Conservation (phyloP, 345 rosid genomes). For the Odontarrhena argentea region DNA sequence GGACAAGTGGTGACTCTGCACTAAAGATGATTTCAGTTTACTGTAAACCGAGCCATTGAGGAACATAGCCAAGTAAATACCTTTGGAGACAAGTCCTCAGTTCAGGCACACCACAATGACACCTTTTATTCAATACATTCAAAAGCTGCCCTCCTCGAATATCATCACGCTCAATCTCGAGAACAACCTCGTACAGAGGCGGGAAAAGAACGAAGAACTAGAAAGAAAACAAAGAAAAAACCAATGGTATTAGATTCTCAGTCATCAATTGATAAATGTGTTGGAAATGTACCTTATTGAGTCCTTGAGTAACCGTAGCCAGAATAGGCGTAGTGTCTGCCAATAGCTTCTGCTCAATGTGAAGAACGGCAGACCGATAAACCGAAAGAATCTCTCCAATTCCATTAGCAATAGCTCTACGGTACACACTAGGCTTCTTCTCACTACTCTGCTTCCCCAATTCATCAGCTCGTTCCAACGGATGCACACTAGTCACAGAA, state of each 20-base stretch:
- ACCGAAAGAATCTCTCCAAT: constrained; percentile 83
- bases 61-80: constrained; percentile 41
- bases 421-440: constrained; percentile 65
- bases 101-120: constrained; percentile 98
- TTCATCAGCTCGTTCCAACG: constrained; percentile 55
- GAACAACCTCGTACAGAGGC: constrained; percentile 81
- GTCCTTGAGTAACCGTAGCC: constrained; percentile 86
- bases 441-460: constrained; percentile 44
- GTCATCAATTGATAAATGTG: not conserved
- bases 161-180: constrained; percentile 89
- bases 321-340: constrained; percentile 77
- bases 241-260: not conserved
- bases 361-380: constrained; percentile 88
- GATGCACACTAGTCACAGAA: constrained; percentile 50
- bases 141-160: constrained; percentile 91
- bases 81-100: constrained; percentile 91
- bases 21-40: not conserved
- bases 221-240: constrained; percentile 22
- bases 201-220: constrained; percentile 92
- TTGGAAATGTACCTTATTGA: constrained; percentile 66
- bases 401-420: constrained; percentile 94
- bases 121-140: constrained; percentile 78
- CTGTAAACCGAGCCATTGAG: not conserved
- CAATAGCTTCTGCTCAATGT: constrained; percentile 79
- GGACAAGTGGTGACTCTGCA: not conserved